Evolutionary conservation across 768 basidiomycete species (phyloP), one percentile per base, ranked within the genome.

Genomic region (Candolleomyces eurysporus): DNA sequence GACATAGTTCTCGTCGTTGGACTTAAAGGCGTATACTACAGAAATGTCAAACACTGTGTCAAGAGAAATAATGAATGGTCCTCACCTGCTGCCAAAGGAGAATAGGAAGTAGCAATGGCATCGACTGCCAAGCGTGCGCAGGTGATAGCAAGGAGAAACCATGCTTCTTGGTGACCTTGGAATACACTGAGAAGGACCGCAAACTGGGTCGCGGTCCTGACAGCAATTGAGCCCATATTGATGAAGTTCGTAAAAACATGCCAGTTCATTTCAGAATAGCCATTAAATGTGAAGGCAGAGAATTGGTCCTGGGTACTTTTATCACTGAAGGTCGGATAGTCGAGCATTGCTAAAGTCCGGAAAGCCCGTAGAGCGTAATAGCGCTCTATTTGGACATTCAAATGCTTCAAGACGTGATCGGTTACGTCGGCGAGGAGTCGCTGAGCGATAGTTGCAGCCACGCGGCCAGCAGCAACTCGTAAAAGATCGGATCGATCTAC

Each of bases 321-420:
- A 8, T 80, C 79, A 58, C 86, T 81, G 61, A 84, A 92, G 0
- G 91, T 91, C 1, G 90, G 89, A 1, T 91, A 78, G 69, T 93
- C 91, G 30, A 93, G 80, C 5, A 91, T 82, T 17, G 83, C 84
- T 69, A 87, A 80, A 8, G 87, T 85, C 31, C 77, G 75, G 70
- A 91, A 91, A 59, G 83, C 82, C 63, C 87, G 87, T 7, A 81
- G 70, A 1, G 86, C 78, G 68, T 88, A 91, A 69, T 82, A 81
- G 59, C 75, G 79, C 64, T 84, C 85, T 67, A 91, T 86, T 30
- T 82, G 78, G 32, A 69, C 70, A 62, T 85, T 83, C 59, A 91
- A 79, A 0, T 84, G 87, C 14, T 71, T 64, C 26, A 78, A 66
- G 46, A 87, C 66, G 52, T 66, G 76, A 48, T 62, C 66, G 61